Conservation (phyloP, 345 rosid genomes). For the Ceriops tagal region DNA sequence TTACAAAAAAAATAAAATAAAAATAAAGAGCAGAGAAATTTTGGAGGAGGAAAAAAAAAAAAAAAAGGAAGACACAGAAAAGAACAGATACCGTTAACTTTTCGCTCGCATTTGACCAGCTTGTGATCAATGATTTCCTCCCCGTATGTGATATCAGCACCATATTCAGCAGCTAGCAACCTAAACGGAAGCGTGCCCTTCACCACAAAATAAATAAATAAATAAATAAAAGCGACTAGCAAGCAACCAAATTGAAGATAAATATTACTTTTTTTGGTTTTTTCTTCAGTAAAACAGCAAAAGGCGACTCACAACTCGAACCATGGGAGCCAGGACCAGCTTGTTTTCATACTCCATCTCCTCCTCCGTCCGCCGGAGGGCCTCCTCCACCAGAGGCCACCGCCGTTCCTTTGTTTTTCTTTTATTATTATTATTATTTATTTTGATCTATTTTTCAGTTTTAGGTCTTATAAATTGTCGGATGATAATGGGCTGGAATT, state of each 20-base stretch:
- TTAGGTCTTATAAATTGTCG: too few species aligned
- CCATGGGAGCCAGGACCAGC: slow-evolving; percentile 96
- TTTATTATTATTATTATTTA: too few species aligned
- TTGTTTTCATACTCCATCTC: slow-evolving; percentile 78
- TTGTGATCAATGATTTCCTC: slow-evolving; percentile 91
- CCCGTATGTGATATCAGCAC: slow-evolving; percentile 86
- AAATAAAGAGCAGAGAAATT: too few species aligned
- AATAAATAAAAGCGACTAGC: neutral
- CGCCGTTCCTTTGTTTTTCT: too few species aligned
- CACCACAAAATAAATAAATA: neutral
- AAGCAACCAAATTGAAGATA: neutral
- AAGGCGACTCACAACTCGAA: slow-evolving; percentile 66
- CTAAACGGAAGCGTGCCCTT: slow-evolving; percentile 84
- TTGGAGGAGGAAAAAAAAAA: neutral
- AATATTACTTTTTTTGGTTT: neutral
- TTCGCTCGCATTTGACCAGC: slow-evolving; percentile 69
- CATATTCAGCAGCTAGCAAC: slow-evolving; percentile 76
- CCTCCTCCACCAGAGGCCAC: too few species aligned
- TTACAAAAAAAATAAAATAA: too few species aligned
- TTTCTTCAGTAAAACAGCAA: too few species aligned
- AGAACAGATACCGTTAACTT: slow-evolving; percentile 44
- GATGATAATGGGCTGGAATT: too few species aligned
- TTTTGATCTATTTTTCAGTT: too few species aligned
- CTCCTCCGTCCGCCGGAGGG: slow-evolving; percentile 12
- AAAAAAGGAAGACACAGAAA: neutral